Conservation (phyloP, 2,329 filamentous ascomycete species). For the Rosellinia necatrix region DNA sequence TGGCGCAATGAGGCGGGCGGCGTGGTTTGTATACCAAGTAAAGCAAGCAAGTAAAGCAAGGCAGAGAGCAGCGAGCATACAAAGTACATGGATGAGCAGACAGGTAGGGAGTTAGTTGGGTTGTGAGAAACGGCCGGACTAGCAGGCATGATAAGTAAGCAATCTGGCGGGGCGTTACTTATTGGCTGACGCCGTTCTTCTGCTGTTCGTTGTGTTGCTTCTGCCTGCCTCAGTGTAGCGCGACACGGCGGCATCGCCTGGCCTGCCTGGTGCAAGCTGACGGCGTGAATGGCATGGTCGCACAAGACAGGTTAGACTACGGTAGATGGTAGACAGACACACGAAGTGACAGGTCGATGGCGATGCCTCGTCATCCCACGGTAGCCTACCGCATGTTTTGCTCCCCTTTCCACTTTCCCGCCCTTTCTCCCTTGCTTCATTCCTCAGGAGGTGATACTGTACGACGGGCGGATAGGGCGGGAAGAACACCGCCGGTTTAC, state of each 20-base stretch:
- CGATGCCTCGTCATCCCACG: constrained; percentile 26
- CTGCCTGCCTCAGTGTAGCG: constrained; percentile 16
- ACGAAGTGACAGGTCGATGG: constrained; percentile 15
- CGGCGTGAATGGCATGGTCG: constrained; percentile 7
- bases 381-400: constrained; percentile 17
- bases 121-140: constrained; percentile 1
- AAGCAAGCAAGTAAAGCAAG: constrained; percentile 15
- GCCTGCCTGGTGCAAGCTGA: constrained; percentile 20
- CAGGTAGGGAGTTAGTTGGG: constrained; percentile 16
- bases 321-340: constrained; percentile 1
- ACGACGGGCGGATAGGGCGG: constrained; percentile 20
- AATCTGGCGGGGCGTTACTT: constrained; percentile 2
- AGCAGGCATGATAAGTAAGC: constrained; percentile 10
- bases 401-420: neutral
- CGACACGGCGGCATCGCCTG: constrained; percentile 22
- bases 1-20: constrained; percentile 7
- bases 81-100: too few species aligned
- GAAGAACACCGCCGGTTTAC: neutral
- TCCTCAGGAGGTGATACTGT: too few species aligned
- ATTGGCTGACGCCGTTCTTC: constrained; percentile 6
- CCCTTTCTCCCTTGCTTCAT: neutral
- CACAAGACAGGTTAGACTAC: too few species aligned
- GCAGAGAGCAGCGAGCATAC: too few species aligned
- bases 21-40: neutral
- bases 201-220: constrained; percentile 14